Conservation (phyloP, 345 rosid species). For the Hypericum perforatum region DNA sequence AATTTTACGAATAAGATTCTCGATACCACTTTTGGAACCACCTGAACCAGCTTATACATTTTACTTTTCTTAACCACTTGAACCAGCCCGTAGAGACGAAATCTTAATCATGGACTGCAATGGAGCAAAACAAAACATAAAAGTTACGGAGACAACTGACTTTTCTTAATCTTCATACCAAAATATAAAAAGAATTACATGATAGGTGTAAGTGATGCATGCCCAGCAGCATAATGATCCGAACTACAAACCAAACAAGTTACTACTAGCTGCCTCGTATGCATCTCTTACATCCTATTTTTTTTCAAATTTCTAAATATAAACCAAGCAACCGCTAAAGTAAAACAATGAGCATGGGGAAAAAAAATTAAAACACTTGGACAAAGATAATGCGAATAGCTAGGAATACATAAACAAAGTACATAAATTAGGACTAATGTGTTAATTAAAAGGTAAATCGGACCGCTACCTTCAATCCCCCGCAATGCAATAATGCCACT, state of each 20-base stretch:
- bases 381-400: background rate
- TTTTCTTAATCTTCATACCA: too few relatives aligned
- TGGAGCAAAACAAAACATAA: too few relatives aligned
- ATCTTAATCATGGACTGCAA: too few relatives aligned
- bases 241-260: background rate
- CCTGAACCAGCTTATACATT: too few relatives aligned
- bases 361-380: background rate
- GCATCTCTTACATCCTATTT: conserved; percentile 63
- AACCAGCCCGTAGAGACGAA: too few relatives aligned
- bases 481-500: conserved; percentile 67
- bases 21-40: too few relatives aligned
- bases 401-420: conserved; percentile 13
- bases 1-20: too few relatives aligned
- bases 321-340: background rate
- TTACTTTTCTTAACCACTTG: too few relatives aligned
- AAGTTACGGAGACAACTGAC: too few relatives aligned
- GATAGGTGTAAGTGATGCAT: conserved; percentile 71
- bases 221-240: conserved; percentile 36
- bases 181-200: conserved; percentile 10
- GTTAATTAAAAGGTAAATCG: conserved; percentile 30
- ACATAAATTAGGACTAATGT: conserved; percentile 14
- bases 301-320: background rate
- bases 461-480: conserved; percentile 96
- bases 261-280: conserved; percentile 35
- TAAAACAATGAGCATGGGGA: background rate